These are phyloP conservation scores for Mortierella hygrophila DNA, from an alignment of 192 early-diverging fungal species.

Conservation along the genomic window DNA sequence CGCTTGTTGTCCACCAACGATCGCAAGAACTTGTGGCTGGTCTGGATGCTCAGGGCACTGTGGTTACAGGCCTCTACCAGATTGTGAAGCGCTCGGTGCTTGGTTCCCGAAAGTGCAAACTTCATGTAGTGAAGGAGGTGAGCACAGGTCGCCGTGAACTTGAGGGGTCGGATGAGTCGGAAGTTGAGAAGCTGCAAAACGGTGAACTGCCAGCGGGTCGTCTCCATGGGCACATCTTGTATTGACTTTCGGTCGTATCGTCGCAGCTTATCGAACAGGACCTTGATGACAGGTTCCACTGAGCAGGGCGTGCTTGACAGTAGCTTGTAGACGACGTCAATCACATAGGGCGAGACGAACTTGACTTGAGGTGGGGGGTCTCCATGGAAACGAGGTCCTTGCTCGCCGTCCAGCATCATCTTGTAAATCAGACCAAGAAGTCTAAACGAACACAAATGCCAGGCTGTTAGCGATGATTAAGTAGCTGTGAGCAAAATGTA, in stretches of 20 bases:
- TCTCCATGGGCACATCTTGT: constrained; percentile 37
- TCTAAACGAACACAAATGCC: constrained; percentile 13
- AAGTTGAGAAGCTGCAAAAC: constrained; percentile 81
- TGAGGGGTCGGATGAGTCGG: constrained; percentile 79
- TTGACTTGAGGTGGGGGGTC: constrained; percentile 62
- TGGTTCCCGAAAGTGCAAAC: constrained; percentile 72
- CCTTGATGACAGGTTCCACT: constrained; percentile 76
- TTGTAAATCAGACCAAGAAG: constrained; percentile 77
- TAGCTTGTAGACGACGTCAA: constrained; percentile 83
- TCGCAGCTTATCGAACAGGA: constrained; percentile 78
- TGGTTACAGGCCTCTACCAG: constrained; percentile 74
- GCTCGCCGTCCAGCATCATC: constrained; percentile 78
- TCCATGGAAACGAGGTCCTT: constrained; percentile 68
- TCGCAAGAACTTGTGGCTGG: constrained; percentile 72
- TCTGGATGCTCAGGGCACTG: constrained; percentile 74
- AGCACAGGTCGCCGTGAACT: constrained; percentile 75
- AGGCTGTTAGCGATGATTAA: not conserved
- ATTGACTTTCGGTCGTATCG: constrained; percentile 73
- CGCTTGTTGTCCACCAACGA: constrained; percentile 67
- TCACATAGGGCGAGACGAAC: constrained; percentile 79
- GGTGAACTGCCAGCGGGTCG: constrained; percentile 78
- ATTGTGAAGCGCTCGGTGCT: constrained; percentile 76
- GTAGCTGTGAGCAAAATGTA: not conserved
- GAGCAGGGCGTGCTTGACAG: constrained; percentile 82
- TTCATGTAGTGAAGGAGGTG: constrained; percentile 77